phyloP scores from a whole-genome alignment of 768 basidiomycete genomes.

The Sporobolomyces pararoseus region DNA sequence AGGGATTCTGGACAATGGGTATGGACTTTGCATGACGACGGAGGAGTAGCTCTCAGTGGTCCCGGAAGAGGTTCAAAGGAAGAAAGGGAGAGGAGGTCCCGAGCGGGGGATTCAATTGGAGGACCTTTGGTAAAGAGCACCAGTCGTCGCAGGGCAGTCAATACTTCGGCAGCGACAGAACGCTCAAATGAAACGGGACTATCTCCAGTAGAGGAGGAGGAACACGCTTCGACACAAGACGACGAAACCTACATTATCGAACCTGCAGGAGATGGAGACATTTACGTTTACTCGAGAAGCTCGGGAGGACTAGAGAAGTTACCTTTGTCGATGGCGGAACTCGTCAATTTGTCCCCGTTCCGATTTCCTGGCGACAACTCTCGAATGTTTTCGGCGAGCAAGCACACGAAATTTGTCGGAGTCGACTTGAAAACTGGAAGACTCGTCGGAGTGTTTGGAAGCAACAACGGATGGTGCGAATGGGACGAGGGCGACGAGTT shows the following conservation, averaged over 20 bases:
- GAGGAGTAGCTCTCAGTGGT: slow-evolving; percentile 31
- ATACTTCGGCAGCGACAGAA: slow-evolving; percentile 49
- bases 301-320: slow-evolving; percentile 64
- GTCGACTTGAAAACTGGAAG: slow-evolving; percentile 65
- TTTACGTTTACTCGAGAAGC: slow-evolving; percentile 68
- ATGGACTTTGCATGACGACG: slow-evolving; percentile 75
- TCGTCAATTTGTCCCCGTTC: slow-evolving; percentile 82
- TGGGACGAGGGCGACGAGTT: slow-evolving; percentile 42
- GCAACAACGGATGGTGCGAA: slow-evolving; percentile 45
- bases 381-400: slow-evolving; percentile 81
- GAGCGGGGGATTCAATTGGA: slow-evolving; percentile 32
- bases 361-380: slow-evolving; percentile 67
- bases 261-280: slow-evolving; percentile 79
- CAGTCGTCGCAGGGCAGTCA: slow-evolving; percentile 43
- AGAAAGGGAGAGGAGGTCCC: slow-evolving; percentile 41
- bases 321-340: slow-evolving; percentile 83
- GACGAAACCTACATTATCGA: slow-evolving; percentile 87
- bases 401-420: slow-evolving; percentile 68
- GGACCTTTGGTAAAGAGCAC: slow-evolving; percentile 37
- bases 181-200: slow-evolving; percentile 42
- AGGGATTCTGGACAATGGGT: slow-evolving; percentile 72
- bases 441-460: slow-evolving; percentile 53
- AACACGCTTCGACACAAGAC: slow-evolving; percentile 23
- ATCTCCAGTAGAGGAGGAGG: slow-evolving; percentile 48
- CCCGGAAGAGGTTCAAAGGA: slow-evolving; percentile 15